Evolutionary conservation across 768 basidiomycete genomes (phyloP).

Genomic region (Leccinum uliginosum): DNA sequence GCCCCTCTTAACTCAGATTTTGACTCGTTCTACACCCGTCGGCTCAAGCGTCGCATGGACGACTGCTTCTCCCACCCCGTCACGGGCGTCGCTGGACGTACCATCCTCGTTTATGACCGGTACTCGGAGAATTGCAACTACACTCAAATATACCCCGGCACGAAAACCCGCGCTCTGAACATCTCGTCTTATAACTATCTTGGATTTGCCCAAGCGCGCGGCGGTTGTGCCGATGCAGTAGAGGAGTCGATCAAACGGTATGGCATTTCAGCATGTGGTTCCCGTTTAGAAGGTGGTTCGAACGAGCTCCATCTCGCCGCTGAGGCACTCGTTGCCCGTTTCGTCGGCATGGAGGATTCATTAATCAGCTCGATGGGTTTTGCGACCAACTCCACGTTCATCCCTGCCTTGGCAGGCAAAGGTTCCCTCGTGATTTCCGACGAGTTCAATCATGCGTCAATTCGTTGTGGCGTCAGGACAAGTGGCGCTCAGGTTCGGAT

Average conservation of each 20-base stretch:
- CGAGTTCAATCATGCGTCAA: constrained; percentile 94
- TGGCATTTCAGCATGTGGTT: constrained; percentile 72
- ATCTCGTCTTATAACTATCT: constrained; percentile 99
- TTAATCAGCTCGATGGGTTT: constrained; percentile 96
- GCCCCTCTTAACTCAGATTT: constrained; percentile 97
- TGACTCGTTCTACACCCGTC: constrained; percentile 98
- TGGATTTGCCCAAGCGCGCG: constrained; percentile 91
- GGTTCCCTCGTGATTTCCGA: constrained; percentile 96
- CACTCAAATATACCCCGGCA: constrained; percentile 73
- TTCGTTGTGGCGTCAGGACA: constrained; percentile 86
- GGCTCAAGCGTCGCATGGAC: constrained; percentile 90
- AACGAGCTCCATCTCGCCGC: constrained; percentile 75
- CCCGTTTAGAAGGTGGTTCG: constrained; percentile 81
- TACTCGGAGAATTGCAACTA: constrained; percentile 77
- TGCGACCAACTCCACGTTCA: constrained; percentile 89
- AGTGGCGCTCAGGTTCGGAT: constrained; percentile 85
- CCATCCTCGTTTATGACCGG: constrained; percentile 82
- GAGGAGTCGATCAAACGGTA: constrained; percentile 79
- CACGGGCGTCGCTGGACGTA: constrained; percentile 94
- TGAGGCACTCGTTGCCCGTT: constrained; percentile 86
- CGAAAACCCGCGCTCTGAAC: constrained; percentile 84
- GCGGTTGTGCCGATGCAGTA: constrained; percentile 92
- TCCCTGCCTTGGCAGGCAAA: constrained; percentile 86
- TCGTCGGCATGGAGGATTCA: constrained; percentile 87
- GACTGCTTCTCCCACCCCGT: constrained; percentile 93